Conservation (phyloP, 2,329 filamentous ascomycete genomes). For the Berkeleyomyces basicola region DNA sequence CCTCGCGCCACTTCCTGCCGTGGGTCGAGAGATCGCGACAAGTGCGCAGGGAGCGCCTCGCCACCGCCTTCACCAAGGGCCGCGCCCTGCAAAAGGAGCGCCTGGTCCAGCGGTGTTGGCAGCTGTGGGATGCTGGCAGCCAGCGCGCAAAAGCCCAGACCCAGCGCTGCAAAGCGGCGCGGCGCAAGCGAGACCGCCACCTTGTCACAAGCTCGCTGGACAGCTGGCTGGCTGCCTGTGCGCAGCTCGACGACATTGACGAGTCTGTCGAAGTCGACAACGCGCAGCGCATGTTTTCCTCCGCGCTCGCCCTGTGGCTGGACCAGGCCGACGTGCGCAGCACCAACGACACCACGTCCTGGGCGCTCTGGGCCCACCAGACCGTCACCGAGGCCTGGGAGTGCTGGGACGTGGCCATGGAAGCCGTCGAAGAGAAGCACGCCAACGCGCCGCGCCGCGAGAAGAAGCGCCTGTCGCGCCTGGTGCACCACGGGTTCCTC, state of each 20-base stretch:
- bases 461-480: slow-evolving; percentile 8
- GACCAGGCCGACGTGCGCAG: slow-evolving; percentile 3
- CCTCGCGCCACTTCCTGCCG: slow-evolving; percentile 17
- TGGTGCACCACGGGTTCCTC: slow-evolving; percentile 8
- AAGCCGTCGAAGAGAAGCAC: slow-evolving; percentile 12
- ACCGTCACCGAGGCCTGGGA: slow-evolving; percentile 12
- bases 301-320: slow-evolving; percentile 5
- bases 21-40: slow-evolving; percentile 19
- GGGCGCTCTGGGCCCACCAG: slow-evolving; percentile 9
- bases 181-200: slow-evolving; percentile 5
- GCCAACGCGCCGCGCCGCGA: slow-evolving; percentile 14
- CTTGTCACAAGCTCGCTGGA: not conserved
- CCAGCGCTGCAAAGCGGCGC: slow-evolving; percentile 1
- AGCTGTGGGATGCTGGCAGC: slow-evolving; percentile 5
- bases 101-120: slow-evolving; percentile 14
- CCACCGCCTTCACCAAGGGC: slow-evolving; percentile 12
- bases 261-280: slow-evolving; percentile 4
- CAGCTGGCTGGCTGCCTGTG: not conserved
- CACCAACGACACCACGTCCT: slow-evolving; percentile 1
- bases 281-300: not conserved
- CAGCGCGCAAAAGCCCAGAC: slow-evolving; percentile 1
- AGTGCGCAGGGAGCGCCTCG: slow-evolving; percentile 15
- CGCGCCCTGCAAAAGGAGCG: slow-evolving; percentile 10
- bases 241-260: not conserved
- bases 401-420: slow-evolving; percentile 13